These are phyloP conservation scores for Naganishia vishniacii DNA, from an alignment of 768 basidiomycete genomes.

Conservation along the genomic window DNA sequence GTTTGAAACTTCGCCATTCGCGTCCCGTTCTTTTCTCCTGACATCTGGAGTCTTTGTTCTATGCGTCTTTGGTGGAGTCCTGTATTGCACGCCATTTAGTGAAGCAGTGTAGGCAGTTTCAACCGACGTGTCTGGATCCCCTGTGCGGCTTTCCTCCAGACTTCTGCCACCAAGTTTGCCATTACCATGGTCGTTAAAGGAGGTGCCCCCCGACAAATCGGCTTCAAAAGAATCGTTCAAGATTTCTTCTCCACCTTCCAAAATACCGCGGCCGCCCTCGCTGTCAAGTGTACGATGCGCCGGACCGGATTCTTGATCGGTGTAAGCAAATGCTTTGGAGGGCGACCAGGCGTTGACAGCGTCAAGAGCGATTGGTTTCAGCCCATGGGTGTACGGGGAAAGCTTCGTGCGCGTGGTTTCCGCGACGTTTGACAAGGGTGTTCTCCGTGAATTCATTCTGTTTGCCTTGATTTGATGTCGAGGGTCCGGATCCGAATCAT, in stretches of 20 bases:
- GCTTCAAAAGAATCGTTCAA: slow-evolving; percentile 1
- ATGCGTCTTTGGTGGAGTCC: not conserved
- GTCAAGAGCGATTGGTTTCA: slow-evolving; percentile 10
- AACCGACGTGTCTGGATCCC: slow-evolving; percentile 4
- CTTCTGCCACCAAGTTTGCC: not conserved
- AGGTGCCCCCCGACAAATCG: not conserved
- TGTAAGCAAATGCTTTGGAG: slow-evolving; percentile 6
- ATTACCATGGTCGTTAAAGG: no score
- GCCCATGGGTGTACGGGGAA: not conserved
- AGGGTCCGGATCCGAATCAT: not conserved
- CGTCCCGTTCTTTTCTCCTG: slow-evolving; percentile 7
- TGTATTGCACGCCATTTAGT: not conserved
- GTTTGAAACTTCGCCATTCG: slow-evolving; percentile 23
- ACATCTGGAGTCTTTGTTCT: slow-evolving; percentile 8
- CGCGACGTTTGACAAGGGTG: not conserved
- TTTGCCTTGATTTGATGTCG: not conserved
- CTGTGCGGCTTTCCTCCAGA: not conserved
- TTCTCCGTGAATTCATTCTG: no score
- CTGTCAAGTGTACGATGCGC: not conserved
- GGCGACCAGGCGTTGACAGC: slow-evolving; percentile 13
- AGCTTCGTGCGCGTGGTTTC: not conserved
- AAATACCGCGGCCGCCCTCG: not conserved
- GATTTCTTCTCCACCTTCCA: slow-evolving; percentile 1
- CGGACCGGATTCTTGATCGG: not conserved
- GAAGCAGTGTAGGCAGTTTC: slow-evolving; percentile 1